Evolutionary conservation across 805 yeast genomes (phyloP), one percentile per base, ranked within the genome.

Genomic region (Sugiyamaella mastotermitis): DNA sequence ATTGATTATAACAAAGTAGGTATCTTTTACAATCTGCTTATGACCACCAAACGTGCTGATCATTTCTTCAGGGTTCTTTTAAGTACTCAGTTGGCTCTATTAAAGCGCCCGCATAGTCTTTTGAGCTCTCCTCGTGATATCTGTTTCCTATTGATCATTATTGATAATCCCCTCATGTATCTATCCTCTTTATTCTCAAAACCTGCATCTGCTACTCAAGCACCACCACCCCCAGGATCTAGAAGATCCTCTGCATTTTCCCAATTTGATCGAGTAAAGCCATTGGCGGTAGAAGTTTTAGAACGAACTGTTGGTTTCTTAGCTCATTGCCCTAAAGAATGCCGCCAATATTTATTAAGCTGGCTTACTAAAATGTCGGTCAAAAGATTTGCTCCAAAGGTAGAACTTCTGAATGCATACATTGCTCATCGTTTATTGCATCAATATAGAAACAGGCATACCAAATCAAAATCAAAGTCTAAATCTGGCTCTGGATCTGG

Each of bases 371-470:
- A 68, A 31, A 51, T 67, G 13, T 60, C 78, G 0, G 39, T 47
- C 0, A 58, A 56, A 0, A 67, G 63, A 6, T 80, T 82, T 46
- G 55, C 57, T 7, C 51, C 57, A 2, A 78, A 79, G 48, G 71
- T 86, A 0, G 85, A 85, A 27, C 62, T 82, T 22, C 50, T 84
- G 34, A 88, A 87, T 51, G 65, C 85, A 16, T 86, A 82, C 58
- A 71, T 87, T 25, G 81, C 94, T 0, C 85, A 83, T 52, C 85
- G 84, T 31, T 63, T 88, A 38, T 72, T 78, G 28, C 46, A 70
- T 56, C 51, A 53, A 23, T 54, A 50, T 34, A 29, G 45, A 16
- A 31, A 28, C 11, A 32, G 37, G 15, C 34, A 36, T 10, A 16
- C 33, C 5, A 17, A 22, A 31, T 20, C 33, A 6, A 18, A 14